phyloP scores from a whole-genome alignment of 2,329 filamentous ascomycete species.

The Cryphonectria carpinicola region DNA sequence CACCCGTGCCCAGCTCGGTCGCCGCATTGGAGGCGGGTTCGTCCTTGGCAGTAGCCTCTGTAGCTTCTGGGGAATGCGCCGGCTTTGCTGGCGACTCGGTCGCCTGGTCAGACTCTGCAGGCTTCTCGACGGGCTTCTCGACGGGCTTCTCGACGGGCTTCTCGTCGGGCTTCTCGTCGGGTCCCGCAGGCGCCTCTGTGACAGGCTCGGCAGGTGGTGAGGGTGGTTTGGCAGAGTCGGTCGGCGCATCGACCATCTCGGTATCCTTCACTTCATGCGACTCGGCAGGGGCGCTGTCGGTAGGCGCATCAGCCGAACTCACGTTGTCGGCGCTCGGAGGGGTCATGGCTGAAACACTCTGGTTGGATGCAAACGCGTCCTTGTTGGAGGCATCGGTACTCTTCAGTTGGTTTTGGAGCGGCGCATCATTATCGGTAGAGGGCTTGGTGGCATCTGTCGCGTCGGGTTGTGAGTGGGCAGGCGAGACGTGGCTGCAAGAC shows the following conservation, averaged over 20 bases:
- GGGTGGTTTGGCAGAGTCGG: slow-evolving; percentile 28
- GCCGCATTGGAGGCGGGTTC: not conserved
- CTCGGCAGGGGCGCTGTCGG: slow-evolving; percentile 20
- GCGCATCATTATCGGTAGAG: slow-evolving; percentile 8
- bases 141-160: not conserved
- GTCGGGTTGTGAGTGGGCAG: slow-evolving; percentile 23
- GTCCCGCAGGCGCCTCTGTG: slow-evolving; percentile 5
- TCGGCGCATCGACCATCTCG: slow-evolving; percentile 39
- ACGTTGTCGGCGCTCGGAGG: slow-evolving; percentile 22
- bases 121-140: not conserved
- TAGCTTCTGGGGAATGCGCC: not conserved
- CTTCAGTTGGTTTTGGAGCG: slow-evolving; percentile 20
- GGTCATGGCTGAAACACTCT: slow-evolving; percentile 30
- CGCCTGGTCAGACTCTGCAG: slow-evolving; percentile 6
- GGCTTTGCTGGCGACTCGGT: slow-evolving; percentile 6
- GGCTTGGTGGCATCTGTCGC: slow-evolving; percentile 19
- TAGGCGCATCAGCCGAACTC: slow-evolving; percentile 16
- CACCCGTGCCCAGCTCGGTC: not conserved
- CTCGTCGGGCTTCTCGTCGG: not conserved
- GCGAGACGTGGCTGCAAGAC: slow-evolving; percentile 31
- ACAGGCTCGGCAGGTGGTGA: slow-evolving; percentile 24
- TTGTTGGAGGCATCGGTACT: slow-evolving; percentile 30
- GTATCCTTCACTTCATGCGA: slow-evolving; percentile 31
- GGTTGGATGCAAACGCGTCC: slow-evolving; percentile 36
- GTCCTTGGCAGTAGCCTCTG: slow-evolving; percentile 10